Evolutionary conservation across 768 basidiomycete species (phyloP).

Genomic region (Suillus clintonianus): DNA sequence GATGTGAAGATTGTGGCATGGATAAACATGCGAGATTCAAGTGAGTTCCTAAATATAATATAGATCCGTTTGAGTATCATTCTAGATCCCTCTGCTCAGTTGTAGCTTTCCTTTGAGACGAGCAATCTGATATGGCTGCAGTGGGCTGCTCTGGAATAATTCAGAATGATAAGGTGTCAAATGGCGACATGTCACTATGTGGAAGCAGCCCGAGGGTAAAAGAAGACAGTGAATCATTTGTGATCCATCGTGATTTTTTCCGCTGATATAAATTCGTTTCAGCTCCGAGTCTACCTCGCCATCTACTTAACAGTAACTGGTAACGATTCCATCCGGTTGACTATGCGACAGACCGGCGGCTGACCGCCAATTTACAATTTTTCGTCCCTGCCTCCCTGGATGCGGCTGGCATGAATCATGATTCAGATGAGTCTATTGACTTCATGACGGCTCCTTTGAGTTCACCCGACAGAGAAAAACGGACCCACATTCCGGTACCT

Average conservation of each 20-base stretch:
- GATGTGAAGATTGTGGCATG: not conserved
- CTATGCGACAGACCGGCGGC: not conserved
- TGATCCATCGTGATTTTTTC: not conserved
- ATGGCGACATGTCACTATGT: not conserved
- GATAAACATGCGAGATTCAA: not conserved
- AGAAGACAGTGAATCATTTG: not conserved
- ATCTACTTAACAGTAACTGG: not conserved
- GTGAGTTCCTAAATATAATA: not conserved
- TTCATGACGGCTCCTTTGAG: not conserved
- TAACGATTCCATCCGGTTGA: not conserved
- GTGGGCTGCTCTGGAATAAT: not conserved
- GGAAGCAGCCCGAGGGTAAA: not conserved
- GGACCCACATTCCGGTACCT: not conserved
- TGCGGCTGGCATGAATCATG: not conserved
- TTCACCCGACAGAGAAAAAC: not conserved
- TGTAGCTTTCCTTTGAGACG: not conserved
- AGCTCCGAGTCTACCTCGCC: not conserved
- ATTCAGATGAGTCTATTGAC: not conserved
- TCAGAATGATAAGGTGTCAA: not conserved
- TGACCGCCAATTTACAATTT: not conserved
- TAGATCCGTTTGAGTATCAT: not conserved
- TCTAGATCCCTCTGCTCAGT: not conserved
- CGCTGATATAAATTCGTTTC: not conserved
- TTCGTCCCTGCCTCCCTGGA: not conserved
- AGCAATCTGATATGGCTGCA: not conserved